Conservation (phyloP, 208 protist species). For the Herpetomonas tarakana region DNA sequence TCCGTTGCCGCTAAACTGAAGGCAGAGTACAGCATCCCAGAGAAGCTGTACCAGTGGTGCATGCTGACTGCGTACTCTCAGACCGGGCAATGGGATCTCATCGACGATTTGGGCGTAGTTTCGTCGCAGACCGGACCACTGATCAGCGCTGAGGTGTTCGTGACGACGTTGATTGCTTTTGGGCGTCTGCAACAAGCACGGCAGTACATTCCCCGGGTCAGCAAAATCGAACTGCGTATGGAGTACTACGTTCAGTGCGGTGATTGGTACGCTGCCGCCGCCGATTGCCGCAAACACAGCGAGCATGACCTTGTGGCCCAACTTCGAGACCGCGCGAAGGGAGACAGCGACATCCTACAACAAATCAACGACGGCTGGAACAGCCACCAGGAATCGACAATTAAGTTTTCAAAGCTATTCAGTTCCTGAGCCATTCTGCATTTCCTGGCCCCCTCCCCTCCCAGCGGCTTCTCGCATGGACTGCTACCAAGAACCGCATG, state of each 20-base stretch:
- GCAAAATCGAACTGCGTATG: conserved; percentile 65
- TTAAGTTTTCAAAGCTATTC: conserved; percentile 13
- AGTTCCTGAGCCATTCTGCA: conserved; percentile 8
- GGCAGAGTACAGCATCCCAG: conserved; percentile 52
- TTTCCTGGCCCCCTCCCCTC: too few species aligned
- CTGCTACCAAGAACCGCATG: too few species aligned
- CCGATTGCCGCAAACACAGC: conserved; percentile 57
- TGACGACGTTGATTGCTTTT: conserved; percentile 49
- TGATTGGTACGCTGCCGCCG: conserved; percentile 60
- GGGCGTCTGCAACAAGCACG: conserved; percentile 61
- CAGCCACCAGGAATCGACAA: conserved; percentile 26
- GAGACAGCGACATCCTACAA: conserved; percentile 41
- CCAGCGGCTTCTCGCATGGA: too few species aligned
- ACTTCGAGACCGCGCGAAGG: conserved; percentile 64
- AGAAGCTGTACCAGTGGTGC: conserved; percentile 71
- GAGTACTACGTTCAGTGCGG: conserved; percentile 81
- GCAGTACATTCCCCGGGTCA: conserved; percentile 62
- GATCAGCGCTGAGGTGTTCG: conserved; percentile 47
- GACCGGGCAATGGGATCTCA: conserved; percentile 64
- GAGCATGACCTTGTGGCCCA: conserved; percentile 59
- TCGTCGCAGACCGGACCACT: conserved; percentile 33
- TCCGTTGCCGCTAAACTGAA: conserved; percentile 49
- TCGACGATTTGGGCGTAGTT: conserved; percentile 56
- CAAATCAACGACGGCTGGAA: conserved; percentile 79
- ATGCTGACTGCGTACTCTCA: conserved; percentile 58